These are phyloP conservation scores for Cyberlindnera saturnus DNA, from an alignment of 805 yeast species.

Conservation along the genomic window DNA sequence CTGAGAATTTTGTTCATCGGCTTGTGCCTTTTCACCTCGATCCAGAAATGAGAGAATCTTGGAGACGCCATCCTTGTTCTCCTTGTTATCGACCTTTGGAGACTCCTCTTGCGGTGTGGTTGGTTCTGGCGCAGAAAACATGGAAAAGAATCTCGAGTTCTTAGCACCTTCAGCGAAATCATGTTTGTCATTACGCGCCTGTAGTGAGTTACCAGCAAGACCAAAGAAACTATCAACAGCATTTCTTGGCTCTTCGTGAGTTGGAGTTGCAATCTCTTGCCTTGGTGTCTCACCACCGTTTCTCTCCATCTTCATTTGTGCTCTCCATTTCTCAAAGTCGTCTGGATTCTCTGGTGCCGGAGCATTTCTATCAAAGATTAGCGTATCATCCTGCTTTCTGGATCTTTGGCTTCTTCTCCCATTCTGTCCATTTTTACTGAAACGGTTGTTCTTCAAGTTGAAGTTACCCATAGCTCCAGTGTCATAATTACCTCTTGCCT, in stretches of 20 bases:
- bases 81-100: conserved; percentile 1
- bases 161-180: conserved; percentile 12
- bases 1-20: conserved; percentile 1
- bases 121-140: conserved; percentile 19
- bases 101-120: conserved; percentile 4
- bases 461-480: conserved; percentile 27
- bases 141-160: conserved; percentile 24
- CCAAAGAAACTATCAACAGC: conserved; percentile 23
- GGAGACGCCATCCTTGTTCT: conserved; percentile 17
- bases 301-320: conserved; percentile 31
- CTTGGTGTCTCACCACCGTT: conserved; percentile 25
- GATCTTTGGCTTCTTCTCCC: conserved; percentile 12
- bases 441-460: conserved; percentile 14
- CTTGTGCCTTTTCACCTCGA: conserved; percentile 14
- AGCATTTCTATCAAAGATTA: conserved; percentile 17
- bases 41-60: conserved; percentile 22
- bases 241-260: conserved; percentile 11
- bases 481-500: conserved; percentile 8
- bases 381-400: conserved; percentile 17
- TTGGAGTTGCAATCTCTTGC: conserved; percentile 1
- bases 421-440: conserved; percentile 7
- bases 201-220: conserved; percentile 8
- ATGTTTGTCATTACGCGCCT: not conserved
- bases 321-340: conserved; percentile 37
- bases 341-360: conserved; percentile 21